Conservation (phyloP, 805 yeast species). For the Saccharomycopsis sp. region DNA sequence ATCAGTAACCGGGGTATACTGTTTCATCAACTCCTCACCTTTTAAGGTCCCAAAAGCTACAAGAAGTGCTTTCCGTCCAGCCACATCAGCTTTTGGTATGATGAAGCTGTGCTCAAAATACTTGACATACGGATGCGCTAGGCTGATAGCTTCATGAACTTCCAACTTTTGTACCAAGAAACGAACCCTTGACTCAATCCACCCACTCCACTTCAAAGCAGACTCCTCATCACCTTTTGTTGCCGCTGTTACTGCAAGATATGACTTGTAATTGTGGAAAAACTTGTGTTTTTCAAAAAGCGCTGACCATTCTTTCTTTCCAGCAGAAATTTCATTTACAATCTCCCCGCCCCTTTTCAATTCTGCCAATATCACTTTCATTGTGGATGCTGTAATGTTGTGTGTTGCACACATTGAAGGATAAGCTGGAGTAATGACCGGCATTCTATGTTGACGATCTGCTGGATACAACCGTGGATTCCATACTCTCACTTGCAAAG, state of each 20-base stretch:
- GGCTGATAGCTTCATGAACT: conserved; percentile 56
- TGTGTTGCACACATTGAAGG: conserved; percentile 99
- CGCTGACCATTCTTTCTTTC: conserved; percentile 63
- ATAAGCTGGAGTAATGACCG: conserved; percentile 96
- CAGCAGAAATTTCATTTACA: conserved; percentile 56
- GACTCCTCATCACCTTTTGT: conserved; percentile 70
- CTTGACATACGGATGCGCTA: conserved; percentile 88
- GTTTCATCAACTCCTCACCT: conserved; percentile 39
- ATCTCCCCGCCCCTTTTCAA: conserved; percentile 66
- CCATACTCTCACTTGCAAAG: conserved; percentile 93
- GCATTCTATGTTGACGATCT: conserved; percentile 90
- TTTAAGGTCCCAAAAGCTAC: conserved; percentile 52
- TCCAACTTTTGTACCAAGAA: conserved; percentile 79
- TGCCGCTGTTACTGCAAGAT: conserved; percentile 71
- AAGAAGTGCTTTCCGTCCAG: conserved; percentile 48
- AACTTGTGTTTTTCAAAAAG: conserved; percentile 73
- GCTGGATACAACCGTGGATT: conserved; percentile 85
- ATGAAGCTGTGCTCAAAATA: conserved; percentile 50
- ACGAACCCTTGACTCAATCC: conserved; percentile 84
- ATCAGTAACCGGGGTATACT: conserved; percentile 29
- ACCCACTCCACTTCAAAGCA: conserved; percentile 84
- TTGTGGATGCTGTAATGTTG: conserved; percentile 84
- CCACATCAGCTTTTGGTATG: conserved; percentile 36
- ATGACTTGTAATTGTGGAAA: conserved; percentile 77
- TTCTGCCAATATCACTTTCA: conserved; percentile 71